Percentiles rank a stretch among this genome's conserved stretches.
These are phyloP conservation scores for Tolypocladium paradoxum DNA, from an alignment of 2,329 filamentous ascomycete species.

Conservation along the genomic window DNA sequence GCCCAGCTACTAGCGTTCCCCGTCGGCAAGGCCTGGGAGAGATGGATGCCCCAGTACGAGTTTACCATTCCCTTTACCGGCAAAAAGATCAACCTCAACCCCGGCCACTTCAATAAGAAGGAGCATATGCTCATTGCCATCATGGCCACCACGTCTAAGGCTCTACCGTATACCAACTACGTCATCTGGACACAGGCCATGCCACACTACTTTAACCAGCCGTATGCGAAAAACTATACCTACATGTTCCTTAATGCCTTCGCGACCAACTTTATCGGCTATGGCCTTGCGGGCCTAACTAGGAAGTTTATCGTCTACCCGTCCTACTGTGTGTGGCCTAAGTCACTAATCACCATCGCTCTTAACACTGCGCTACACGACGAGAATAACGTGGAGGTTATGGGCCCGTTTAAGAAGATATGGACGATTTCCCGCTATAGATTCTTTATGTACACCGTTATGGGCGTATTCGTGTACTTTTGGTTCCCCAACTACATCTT, in stretches of 20 bases:
- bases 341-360: constrained; percentile 37
- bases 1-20: constrained; percentile 43
- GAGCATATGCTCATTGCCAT: constrained; percentile 46
- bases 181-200: constrained; percentile 39
- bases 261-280: constrained; percentile 44
- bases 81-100: constrained; percentile 28
- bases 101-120: constrained; percentile 42
- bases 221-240: constrained; percentile 32
- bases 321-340: constrained; percentile 42
- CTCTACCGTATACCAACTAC: constrained; percentile 36
- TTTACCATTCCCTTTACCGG: constrained; percentile 28
- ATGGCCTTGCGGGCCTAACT: constrained; percentile 39
- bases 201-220: constrained; percentile 38
- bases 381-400: constrained; percentile 19
- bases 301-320: constrained; percentile 42
- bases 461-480: constrained; percentile 40
- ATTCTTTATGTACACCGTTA: constrained; percentile 34
- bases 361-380: constrained; percentile 38
- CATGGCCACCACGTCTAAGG: constrained; percentile 42
- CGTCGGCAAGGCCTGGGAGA: constrained; percentile 33
- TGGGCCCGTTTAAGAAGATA: constrained; percentile 18
- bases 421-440: constrained; percentile 32
- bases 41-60: constrained; percentile 27
- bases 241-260: constrained; percentile 41
- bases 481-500: constrained; percentile 45